Base-by-base conservation (phyloP, 2,329 filamentous ascomycete genomes). In the Drechslerella dactyloides region DNA sequence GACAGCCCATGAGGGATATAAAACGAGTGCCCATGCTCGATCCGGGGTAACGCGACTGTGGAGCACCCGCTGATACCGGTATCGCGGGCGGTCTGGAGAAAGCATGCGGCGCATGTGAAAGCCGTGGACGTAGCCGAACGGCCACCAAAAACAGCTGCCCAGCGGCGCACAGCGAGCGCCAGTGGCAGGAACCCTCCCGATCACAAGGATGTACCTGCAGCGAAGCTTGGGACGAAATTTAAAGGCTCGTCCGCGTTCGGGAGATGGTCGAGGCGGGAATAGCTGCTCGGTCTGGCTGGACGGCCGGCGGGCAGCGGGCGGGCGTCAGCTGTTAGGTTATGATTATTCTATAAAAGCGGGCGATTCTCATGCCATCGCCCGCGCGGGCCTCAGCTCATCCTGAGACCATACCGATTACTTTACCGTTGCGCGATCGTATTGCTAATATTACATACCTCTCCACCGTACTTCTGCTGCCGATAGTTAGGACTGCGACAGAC, bases 351-450 rank as follows among this genome's bases (percentile, higher is more conserved):
- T 72, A 65, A 65, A 65, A 51, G n/a, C 60, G n/a, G 30, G 40
- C 35, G 53, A 72, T 72, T 65, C 68, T 72, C 68, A 63, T 65
- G 60, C 46, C 60, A 72, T 72, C 19, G 51, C 50, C 55, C 58
- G 52, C 40, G 59, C 51, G 64, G 44, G 27, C 27, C 27, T 33
- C 68, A 65, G 40, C 60, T 61, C 40, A 72, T 65, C 30, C 52
- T 58, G 48, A 60, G 50, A 65, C 68, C 68, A 72, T 55, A 19
- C 21, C 17, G 42, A 35, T 30, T 48, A 30, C 17, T 27, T 23
- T 42, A 21, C 24, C 27, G 50, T 55, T 60, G 57, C 48, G 53
- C 35, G 30, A 62, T 53, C 40, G 30, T 58, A 33, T 54, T 48
- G n/a, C 35, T 52, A 61, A 37, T 42, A 53, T 44, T 62, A 54